Evolutionary conservation across 306 rosid species (phyloP), one percentile per base, ranked within the genome.

Genomic region (Cicer cuneatum): DNA sequence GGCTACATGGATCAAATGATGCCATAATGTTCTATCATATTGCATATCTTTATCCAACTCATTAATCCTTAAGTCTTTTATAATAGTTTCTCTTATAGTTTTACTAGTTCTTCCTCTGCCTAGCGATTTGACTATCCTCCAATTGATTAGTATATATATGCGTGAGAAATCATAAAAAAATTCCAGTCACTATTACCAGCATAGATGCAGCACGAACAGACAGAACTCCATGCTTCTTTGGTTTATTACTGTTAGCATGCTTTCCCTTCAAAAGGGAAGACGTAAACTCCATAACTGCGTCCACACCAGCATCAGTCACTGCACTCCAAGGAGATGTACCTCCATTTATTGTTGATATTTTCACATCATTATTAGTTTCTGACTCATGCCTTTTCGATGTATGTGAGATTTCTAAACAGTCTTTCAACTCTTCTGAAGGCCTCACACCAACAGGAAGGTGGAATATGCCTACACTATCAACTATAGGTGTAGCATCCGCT

Each of bases 151-250:
- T 29, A 29, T 2, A 45, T 69, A 68, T 18, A 68, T 48, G 75
- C 38, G 53, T 14, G 66, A 12, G 57, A 6, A 66, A 21, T 37
- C 49, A 39, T 61, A 19, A 82, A 56, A 65, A 67, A 64, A 65
- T 10, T 51, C 19, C 24, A 76, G 10, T 42, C 43, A 69, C 68
- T 53, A 65, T 85, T 90, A 92, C 98, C 96, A 94, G 85, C 98
- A 94, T 91, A 6, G 96, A 89, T 56, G 98, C 96, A 38, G 98
- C 96, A 63, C 98, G 97, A 71, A 70, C 87, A 75, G 98, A 89
- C 29, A 94, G 82, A 79, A 78, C 81, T 79, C 98, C 89, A 53
- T 87, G 83, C 83, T 85, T 86, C 86, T 90, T 91, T 15, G 87
- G 80, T 68, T 82, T 73, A 73, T 85, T 89, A 14, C 78, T 73